A percentile compares a stretch with the other conserved stretches of the same genome.
Evolutionary conservation across 805 yeast genomes (phyloP).

Genomic region (Metahyphopichia silvanorum): DNA sequence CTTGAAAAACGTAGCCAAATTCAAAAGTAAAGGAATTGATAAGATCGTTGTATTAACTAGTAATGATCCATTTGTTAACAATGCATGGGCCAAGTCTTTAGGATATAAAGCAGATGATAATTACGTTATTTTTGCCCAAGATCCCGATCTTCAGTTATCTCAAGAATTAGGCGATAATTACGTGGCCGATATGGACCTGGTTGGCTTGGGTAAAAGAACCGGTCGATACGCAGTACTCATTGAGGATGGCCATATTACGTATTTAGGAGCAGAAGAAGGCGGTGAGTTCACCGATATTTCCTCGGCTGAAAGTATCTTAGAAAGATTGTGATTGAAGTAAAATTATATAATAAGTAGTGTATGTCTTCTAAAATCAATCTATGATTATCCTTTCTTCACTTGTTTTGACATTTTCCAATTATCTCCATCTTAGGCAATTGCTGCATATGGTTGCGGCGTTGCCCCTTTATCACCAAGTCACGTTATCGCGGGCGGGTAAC

Average conservation of each 20-base stretch:
- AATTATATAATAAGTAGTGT: too few species aligned
- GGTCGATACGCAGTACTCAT: conserved; percentile 72
- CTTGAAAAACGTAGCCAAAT: conserved; percentile 45
- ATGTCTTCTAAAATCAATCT: too few species aligned
- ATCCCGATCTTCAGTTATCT: conserved; percentile 61
- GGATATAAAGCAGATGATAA: conserved; percentile 34
- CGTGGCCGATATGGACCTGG: conserved; percentile 47
- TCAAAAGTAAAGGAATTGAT: conserved; percentile 61
- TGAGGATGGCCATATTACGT: conserved; percentile 42
- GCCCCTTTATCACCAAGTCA: too few species aligned
- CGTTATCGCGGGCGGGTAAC: too few species aligned
- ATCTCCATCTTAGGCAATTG: too few species aligned
- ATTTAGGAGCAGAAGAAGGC: conserved; percentile 24
- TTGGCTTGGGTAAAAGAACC: conserved; percentile 58
- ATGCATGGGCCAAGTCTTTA: conserved; percentile 64
- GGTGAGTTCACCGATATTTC: conserved; percentile 23
- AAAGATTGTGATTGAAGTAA: conserved; percentile 10
- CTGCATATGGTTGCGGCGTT: too few species aligned
- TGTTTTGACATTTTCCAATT: too few species aligned
- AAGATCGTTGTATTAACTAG: conserved; percentile 60
- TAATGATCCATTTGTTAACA: conserved; percentile 68
- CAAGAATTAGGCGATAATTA: conserved; percentile 53
- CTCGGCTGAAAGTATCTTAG: conserved; percentile 20
- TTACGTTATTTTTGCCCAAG: conserved; percentile 57
- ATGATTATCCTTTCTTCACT: too few species aligned